These are phyloP conservation scores for Paraleonurus japonicus DNA, from an alignment of 257 asterid species.

Conservation along the genomic window DNA sequence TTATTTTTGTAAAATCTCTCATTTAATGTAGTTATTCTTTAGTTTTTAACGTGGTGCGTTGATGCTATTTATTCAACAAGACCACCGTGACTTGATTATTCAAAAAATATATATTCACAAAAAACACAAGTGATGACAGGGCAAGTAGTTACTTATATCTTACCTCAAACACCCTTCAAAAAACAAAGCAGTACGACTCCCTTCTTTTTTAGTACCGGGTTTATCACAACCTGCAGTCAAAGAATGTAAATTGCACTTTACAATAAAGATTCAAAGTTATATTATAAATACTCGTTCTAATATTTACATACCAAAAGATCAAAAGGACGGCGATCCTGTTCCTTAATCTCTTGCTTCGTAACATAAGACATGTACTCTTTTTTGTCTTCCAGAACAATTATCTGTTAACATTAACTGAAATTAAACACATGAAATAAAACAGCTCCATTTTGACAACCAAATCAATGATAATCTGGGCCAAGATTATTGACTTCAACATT, in stretches of 20 bases:
- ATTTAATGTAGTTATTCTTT: background rate
- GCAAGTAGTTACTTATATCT: background rate
- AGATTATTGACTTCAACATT: too few relatives aligned
- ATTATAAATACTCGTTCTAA: background rate
- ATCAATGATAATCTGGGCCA: background rate
- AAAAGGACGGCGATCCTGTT: constrained; percentile 68
- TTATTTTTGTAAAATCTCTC: background rate
- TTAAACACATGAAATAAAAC: background rate
- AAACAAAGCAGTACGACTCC: constrained; percentile 70
- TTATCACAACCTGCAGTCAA: constrained; percentile 76
- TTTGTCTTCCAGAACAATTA: constrained; percentile 87
- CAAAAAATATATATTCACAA: background rate
- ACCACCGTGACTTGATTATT: background rate
- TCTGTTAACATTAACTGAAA: constrained; percentile 43
- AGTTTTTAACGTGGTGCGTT: background rate
- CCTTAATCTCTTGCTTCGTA: constrained; percentile 54
- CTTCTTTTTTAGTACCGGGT: constrained; percentile 69
- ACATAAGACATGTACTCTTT: constrained; percentile 69
- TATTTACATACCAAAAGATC: constrained; percentile 74
- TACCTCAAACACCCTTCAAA: constrained; percentile 97
- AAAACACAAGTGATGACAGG: background rate
- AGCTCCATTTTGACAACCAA: background rate
- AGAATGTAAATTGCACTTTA: constrained; percentile 18
- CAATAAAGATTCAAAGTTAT: background rate
- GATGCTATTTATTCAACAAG: background rate